These are phyloP conservation scores for Rhododendron henanense DNA, from an alignment of 148 eudicot genomes.

Conservation along the genomic window DNA sequence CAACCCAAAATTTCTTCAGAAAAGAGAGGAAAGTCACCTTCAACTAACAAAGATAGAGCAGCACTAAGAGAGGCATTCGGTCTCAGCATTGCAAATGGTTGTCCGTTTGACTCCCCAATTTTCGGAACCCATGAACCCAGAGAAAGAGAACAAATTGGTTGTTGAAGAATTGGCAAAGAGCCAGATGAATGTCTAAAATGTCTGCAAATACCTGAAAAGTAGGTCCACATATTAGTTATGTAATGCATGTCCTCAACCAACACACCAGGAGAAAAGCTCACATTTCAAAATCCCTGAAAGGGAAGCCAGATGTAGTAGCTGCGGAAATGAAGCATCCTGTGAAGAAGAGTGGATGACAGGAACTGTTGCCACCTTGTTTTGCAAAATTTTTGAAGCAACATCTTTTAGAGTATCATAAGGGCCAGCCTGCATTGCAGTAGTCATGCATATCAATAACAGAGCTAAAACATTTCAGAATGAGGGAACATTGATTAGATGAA, in stretches of 20 bases:
- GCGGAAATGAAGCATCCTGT: constrained; percentile 70
- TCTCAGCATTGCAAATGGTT: constrained; percentile 74
- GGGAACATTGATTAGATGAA: neutral
- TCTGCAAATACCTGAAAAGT: constrained; percentile 79
- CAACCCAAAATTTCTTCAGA: neutral
- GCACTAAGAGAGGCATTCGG: constrained; percentile 68
- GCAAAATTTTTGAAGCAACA: constrained; percentile 69
- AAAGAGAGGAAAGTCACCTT: constrained; percentile 47
- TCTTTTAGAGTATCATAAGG: constrained; percentile 73
- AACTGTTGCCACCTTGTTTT: constrained; percentile 66
- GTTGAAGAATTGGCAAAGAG: constrained; percentile 85
- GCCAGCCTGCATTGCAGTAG: constrained; percentile 46
- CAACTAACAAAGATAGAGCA: constrained; percentile 68
- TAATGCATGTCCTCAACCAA: neutral
- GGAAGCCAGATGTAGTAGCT: constrained; percentile 79
- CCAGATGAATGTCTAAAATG: constrained; percentile 74
- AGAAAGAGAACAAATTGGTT: constrained; percentile 75
- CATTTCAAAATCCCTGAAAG: constrained; percentile 80
- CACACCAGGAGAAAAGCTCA: constrained; percentile 27
- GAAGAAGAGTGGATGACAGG: constrained; percentile 69
- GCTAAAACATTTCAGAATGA: neutral
- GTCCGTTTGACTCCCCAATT: constrained; percentile 68
- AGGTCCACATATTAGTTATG: constrained; percentile 13
- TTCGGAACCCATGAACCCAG: constrained; percentile 95
- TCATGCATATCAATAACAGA: neutral